Evolutionary conservation across 192 early-diverging fungal species (phyloP).

Genomic region (Coemansia reversa): DNA sequence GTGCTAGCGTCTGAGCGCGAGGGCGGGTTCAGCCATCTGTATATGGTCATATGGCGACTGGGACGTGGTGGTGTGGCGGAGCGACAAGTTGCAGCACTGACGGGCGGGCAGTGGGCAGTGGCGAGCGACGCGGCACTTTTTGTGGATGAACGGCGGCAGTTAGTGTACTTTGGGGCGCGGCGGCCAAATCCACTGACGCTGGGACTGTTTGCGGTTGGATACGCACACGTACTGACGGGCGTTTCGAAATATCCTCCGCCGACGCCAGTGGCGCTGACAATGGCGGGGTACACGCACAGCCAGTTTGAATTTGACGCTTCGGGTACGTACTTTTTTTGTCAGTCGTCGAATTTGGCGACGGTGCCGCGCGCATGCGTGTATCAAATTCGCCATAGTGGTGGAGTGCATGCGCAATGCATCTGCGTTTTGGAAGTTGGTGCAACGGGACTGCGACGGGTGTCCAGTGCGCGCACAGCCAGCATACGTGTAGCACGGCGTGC

Average conservation of each 20-base stretch:
- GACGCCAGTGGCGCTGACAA: slow-evolving; percentile 10
- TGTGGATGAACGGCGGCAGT: slow-evolving; percentile 12
- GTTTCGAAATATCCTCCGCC: background rate
- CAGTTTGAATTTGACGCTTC: slow-evolving; percentile 17
- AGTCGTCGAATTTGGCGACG: slow-evolving; percentile 25
- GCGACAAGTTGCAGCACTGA: slow-evolving; percentile 5
- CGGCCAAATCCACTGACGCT: slow-evolving; percentile 15
- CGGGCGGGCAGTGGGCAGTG: slow-evolving; percentile 16
- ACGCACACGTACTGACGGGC: background rate
- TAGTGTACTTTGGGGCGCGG: slow-evolving; percentile 26
- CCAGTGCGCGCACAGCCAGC: background rate
- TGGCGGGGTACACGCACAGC: slow-evolving; percentile 18
- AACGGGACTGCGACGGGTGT: background rate
- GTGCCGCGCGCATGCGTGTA: slow-evolving; percentile 16
- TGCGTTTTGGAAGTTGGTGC: slow-evolving; percentile 6
- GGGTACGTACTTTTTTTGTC: slow-evolving; percentile 16
- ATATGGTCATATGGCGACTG: slow-evolving; percentile 11
- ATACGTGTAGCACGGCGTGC: background rate
- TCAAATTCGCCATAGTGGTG: background rate
- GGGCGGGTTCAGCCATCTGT: slow-evolving; percentile 16
- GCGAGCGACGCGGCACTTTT: slow-evolving; percentile 15
- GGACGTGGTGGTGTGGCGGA: background rate
- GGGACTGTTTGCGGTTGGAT: slow-evolving; percentile 13
- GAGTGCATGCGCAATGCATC: slow-evolving; percentile 7
- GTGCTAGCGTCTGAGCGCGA: slow-evolving; percentile 14